phyloP scores from a whole-genome alignment of 768 basidiomycete species.

The Cystofilobasidium bisporidii region DNA sequence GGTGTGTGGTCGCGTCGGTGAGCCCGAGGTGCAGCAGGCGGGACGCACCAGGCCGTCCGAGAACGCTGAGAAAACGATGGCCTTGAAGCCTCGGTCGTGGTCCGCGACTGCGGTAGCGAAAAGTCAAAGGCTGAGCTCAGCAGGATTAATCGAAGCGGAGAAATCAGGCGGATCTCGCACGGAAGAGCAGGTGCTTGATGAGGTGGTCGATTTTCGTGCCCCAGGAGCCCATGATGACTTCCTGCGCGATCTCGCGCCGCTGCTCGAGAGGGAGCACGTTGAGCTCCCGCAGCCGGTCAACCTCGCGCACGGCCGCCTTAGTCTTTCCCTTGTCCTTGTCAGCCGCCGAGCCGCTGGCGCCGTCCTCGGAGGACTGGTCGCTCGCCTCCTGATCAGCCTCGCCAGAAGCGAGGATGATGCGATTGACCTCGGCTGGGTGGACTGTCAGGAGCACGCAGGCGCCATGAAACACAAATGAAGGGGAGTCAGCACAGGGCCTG shows the following conservation, averaged over 20 bases:
- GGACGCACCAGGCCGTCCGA: slow-evolving; percentile 8
- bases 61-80: slow-evolving; percentile 17
- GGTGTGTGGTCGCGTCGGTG: too few relatives aligned
- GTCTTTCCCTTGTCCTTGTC: slow-evolving; percentile 10
- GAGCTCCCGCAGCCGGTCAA: background rate
- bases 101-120: background rate
- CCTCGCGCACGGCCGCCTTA: slow-evolving; percentile 1
- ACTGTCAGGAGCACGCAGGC: too few relatives aligned
- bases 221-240: slow-evolving; percentile 13
- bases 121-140: too few relatives aligned
- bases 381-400: background rate
- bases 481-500: background rate
- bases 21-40: too few relatives aligned
- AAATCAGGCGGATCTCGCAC: background rate
- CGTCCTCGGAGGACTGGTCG: background rate
- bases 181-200: slow-evolving; percentile 15
- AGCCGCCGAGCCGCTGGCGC: background rate
- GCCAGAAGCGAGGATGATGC: background rate
- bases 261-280: background rate
- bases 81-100: slow-evolving; percentile 14
- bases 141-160: background rate
- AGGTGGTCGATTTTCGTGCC: slow-evolving; percentile 17
- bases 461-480: too few relatives aligned
- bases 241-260: background rate
- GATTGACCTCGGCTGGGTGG: background rate